A percentile compares a stretch with the other conserved stretches of the same genome.
These are phyloP conservation scores for Taxawa tesnikishii DNA, from an alignment of 2,329 filamentous ascomycete genomes.

Conservation along the genomic window DNA sequence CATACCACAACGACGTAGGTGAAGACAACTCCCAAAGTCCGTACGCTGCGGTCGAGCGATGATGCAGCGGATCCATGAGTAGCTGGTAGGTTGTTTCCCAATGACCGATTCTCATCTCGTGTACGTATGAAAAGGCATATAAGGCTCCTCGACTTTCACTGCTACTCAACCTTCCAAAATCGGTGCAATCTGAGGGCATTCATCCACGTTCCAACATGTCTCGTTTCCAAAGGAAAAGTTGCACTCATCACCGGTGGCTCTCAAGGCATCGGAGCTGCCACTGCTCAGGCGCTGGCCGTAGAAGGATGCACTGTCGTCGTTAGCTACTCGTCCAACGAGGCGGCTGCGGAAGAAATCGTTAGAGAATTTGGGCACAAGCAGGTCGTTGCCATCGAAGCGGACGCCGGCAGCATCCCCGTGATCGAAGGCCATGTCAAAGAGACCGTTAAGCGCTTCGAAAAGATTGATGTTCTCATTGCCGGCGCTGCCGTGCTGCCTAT, in stretches of 20 bases:
- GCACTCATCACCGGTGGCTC: conserved; percentile 28
- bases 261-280: conserved; percentile 27
- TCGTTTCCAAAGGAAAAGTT: too few relatives aligned
- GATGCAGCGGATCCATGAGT: too few relatives aligned
- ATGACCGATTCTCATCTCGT: too few relatives aligned
- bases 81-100: too few relatives aligned
- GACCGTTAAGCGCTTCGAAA: conserved; percentile 38
- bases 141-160: too few relatives aligned
- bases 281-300: conserved; percentile 23
- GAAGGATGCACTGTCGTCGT: conserved; percentile 33
- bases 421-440: conserved; percentile 38
- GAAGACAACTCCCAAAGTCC: too few relatives aligned
- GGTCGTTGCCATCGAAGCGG: conserved; percentile 44
- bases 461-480: conserved; percentile 46
- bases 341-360: conserved; percentile 43
- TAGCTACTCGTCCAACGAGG: conserved; percentile 45
- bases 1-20: too few relatives aligned
- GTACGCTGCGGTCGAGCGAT: too few relatives aligned
- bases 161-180: too few relatives aligned
- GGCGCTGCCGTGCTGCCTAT: conserved; percentile 43
- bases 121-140: too few relatives aligned
- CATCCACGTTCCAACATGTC: too few relatives aligned
- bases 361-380: conserved; percentile 31
- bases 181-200: too few relatives aligned
- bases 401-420: conserved; percentile 35